A percentile compares a stretch with the other conserved stretches of the same genome.
phyloP scores from a whole-genome alignment of 768 basidiomycete species.

The Agaricus bisporus region DNA sequence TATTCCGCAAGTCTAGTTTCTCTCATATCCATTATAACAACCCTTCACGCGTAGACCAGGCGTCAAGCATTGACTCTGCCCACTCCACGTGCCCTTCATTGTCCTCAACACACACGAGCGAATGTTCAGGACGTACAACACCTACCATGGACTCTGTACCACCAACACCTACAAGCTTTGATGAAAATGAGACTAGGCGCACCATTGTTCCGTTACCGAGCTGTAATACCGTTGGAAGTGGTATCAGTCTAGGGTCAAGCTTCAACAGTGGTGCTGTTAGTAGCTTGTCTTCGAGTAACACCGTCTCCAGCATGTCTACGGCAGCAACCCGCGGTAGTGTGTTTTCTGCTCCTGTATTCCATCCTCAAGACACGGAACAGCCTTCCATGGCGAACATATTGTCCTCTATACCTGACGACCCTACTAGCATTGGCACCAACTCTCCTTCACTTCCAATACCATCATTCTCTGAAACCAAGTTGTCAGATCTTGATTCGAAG shows the following conservation, averaged over 20 bases:
- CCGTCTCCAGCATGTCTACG: background rate
- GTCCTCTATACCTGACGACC: background rate
- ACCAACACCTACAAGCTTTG: constrained; percentile 28
- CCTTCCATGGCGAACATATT: background rate
- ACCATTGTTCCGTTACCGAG: constrained; percentile 10
- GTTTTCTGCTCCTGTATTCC: background rate
- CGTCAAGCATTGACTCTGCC: constrained; percentile 7
- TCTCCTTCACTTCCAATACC: background rate
- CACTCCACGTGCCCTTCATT: constrained; percentile 16
- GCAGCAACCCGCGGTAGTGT: background rate
- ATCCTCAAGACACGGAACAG: background rate
- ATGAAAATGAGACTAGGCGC: constrained; percentile 13
- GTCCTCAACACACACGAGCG: constrained; percentile 15
- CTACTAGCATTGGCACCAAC: background rate
- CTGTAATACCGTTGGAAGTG: constrained; percentile 10
- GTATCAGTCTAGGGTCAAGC: background rate
- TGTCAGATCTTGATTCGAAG: background rate
- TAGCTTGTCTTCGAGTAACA: background rate
- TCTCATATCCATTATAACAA: background rate
- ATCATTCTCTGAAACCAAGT: background rate
- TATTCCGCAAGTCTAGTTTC: constrained; percentile 21
- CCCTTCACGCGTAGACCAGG: constrained; percentile 5
- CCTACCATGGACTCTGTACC: constrained; percentile 18
- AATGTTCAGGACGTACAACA: constrained; percentile 17
- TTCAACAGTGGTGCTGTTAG: constrained; percentile 1